phyloP scores from a whole-genome alignment of 2,329 filamentous ascomycete species.

The Hymenoscyphus scutula region DNA sequence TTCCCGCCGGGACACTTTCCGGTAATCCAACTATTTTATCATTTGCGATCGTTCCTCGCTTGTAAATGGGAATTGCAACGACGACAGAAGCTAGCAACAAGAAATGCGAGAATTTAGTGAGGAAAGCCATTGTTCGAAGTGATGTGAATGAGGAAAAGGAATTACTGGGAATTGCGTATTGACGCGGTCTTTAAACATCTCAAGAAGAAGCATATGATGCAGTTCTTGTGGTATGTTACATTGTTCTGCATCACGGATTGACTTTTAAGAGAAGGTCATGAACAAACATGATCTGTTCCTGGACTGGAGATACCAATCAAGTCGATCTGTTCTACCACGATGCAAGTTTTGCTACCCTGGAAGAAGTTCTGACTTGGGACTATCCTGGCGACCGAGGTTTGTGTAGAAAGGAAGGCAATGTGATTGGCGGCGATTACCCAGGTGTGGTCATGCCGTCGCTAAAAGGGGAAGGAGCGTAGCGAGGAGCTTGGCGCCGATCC shows the following conservation, averaged over 20 bases:
- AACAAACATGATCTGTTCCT: background rate
- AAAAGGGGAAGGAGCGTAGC: background rate
- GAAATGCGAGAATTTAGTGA: background rate
- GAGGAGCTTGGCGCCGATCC: background rate
- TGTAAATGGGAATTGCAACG: background rate
- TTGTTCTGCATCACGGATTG: background rate
- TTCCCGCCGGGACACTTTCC: constrained; percentile 49
- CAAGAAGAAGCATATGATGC: background rate
- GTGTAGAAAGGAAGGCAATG: background rate
- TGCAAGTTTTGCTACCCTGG: background rate
- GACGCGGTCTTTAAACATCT: background rate
- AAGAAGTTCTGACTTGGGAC: background rate
- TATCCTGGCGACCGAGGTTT: background rate
- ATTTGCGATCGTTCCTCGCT: constrained; percentile 33
- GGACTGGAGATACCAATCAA: background rate
- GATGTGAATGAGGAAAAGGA: background rate
- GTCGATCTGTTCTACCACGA: background rate
- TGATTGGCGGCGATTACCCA: background rate
- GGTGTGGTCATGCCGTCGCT: background rate
- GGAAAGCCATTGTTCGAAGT: background rate
- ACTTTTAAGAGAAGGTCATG: background rate
- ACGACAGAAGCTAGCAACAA: background rate
- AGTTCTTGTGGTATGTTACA: background rate
- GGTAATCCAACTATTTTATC: constrained; percentile 52
- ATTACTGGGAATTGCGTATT: background rate